phyloP scores from a whole-genome alignment of 352 stramenopile species.

The Thalassiosira allenii region DNA sequence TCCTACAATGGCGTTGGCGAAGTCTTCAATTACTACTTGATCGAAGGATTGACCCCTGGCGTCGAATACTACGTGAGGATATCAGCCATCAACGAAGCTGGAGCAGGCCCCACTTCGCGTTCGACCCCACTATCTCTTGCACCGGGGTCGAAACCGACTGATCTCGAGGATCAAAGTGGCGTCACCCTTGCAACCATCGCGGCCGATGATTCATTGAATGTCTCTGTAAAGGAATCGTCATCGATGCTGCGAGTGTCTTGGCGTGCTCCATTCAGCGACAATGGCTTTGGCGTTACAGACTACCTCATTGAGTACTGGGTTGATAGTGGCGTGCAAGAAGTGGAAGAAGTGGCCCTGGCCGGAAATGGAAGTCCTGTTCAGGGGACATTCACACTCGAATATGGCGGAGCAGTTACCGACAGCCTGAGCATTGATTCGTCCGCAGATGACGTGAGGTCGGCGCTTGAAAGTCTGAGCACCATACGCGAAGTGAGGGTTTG shows the following conservation, averaged over 20 bases:
- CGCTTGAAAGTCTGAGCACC: conserved; percentile 90
- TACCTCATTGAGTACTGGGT: conserved; percentile 88
- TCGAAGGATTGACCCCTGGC: conserved; percentile 86
- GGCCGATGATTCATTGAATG: conserved; percentile 48
- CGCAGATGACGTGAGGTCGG: conserved; percentile 89
- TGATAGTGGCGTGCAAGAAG: conserved; percentile 59
- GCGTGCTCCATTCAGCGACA: conserved; percentile 62
- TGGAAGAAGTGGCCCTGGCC: conserved; percentile 76
- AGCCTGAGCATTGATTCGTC: conserved; percentile 91
- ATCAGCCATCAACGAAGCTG: conserved; percentile 89
- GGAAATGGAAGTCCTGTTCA: conserved; percentile 38
- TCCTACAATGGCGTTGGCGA: conserved; percentile 39
- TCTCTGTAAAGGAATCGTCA: conserved; percentile 78
- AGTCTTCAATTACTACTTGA: conserved; percentile 80
- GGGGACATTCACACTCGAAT: conserved; percentile 92
- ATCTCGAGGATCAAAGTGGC: conserved; percentile 64
- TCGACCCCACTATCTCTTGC: conserved; percentile 64
- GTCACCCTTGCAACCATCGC: conserved; percentile 71
- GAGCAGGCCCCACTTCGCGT: conserved; percentile 58
- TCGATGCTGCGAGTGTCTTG: conserved; percentile 82
- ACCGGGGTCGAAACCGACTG: conserved; percentile 70
- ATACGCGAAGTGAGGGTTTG: conserved; percentile 90
- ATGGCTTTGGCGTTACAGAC: conserved; percentile 75
- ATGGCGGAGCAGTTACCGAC: conserved; percentile 89
- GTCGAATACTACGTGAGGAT: conserved; percentile 90